phyloP scores from a whole-genome alignment of 208 protist species.

The Trypanosoma mega region DNA sequence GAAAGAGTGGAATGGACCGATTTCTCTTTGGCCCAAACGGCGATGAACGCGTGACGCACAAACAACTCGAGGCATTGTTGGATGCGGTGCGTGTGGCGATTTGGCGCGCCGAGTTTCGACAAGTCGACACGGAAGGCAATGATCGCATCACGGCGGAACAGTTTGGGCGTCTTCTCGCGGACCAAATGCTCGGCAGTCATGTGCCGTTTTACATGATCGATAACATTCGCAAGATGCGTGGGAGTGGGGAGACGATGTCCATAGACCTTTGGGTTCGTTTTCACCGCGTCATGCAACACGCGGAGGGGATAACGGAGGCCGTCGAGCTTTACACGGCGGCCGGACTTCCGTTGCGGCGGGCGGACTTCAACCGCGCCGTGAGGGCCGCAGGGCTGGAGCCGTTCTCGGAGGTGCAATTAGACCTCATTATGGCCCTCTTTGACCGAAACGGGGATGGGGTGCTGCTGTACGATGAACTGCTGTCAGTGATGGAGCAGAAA shows the following conservation, averaged over 20 bases:
- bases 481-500: slow-evolving; percentile 78
- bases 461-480: slow-evolving; percentile 83
- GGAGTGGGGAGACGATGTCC: slow-evolving; percentile 34
- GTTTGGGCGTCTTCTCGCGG: slow-evolving; percentile 78
- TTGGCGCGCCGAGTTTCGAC: slow-evolving; percentile 83
- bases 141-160: slow-evolving; percentile 60
- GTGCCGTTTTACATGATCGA: slow-evolving; percentile 77
- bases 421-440: slow-evolving; percentile 80
- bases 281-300: slow-evolving; percentile 61
- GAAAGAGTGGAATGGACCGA: slow-evolving; percentile 54
- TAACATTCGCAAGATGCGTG: slow-evolving; percentile 75
- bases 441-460: slow-evolving; percentile 81
- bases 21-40: slow-evolving; percentile 57
- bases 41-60: slow-evolving; percentile 40
- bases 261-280: slow-evolving; percentile 78
- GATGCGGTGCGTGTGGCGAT: slow-evolving; percentile 59
- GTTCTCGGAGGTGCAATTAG: slow-evolving; percentile 31
- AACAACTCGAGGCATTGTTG: slow-evolving; percentile 50
- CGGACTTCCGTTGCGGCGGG: slow-evolving; percentile 51
- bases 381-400: slow-evolving; percentile 42
- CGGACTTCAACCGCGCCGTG: slow-evolving; percentile 62
- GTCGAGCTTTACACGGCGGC: slow-evolving; percentile 69
- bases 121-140: slow-evolving; percentile 52
- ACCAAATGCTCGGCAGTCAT: slow-evolving; percentile 80
- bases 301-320: slow-evolving; percentile 45